Base-by-base conservation (phyloP, 768 basidiomycete genomes). In the Pulveroboletus frians region DNA sequence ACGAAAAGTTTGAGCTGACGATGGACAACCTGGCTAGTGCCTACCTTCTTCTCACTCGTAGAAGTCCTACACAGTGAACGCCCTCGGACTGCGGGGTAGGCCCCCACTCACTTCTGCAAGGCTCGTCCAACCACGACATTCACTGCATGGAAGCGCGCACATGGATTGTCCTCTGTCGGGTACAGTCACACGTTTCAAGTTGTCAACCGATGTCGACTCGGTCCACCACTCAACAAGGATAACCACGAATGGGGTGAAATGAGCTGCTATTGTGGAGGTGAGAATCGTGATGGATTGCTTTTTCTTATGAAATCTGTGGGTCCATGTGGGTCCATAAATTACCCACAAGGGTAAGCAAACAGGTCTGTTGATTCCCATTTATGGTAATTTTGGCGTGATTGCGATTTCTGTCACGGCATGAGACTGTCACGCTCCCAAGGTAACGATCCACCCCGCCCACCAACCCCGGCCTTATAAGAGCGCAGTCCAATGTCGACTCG, bases 301-400 rank as follows among this genome's bases (percentile, higher is more conserved):
- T 46, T 9, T 43, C 45, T 36, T 11, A 10, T 21, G 53, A 54
- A 53, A 51, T 52, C 39, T 46, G 53, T 63, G 41, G 43, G 58
- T 39, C 23, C 36, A 26, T 69, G 58, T 67, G 57, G 66, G 65
- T 69, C 65, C 66, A 42, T 7, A 56, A 68, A 49, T 56, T 62
- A 1, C 67, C 61, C 31, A 46, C 29, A 10, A 35, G 53, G 57
- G 66, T 46, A 54, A 63, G 43, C 23, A 18, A 10, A 9, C 8
- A 9, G 3, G 31, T 21, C n/a, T 23, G 29, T 34, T 31, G 34
- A 18, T 39, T 53, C 8, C 67, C 41, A 30, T 31, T 50, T 34
- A 1, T 5, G 59, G 67, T 44, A 63, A 62, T 38, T 64, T 64
- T 30, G 15, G 13, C 49, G 23, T 54, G 65, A 67, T 67, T 67